Evolutionary conservation across 1,284 basidiomycete genomes (phyloP), one percentile per base, ranked within the genome.

Genomic region (Ganoderma leucocontextum): DNA sequence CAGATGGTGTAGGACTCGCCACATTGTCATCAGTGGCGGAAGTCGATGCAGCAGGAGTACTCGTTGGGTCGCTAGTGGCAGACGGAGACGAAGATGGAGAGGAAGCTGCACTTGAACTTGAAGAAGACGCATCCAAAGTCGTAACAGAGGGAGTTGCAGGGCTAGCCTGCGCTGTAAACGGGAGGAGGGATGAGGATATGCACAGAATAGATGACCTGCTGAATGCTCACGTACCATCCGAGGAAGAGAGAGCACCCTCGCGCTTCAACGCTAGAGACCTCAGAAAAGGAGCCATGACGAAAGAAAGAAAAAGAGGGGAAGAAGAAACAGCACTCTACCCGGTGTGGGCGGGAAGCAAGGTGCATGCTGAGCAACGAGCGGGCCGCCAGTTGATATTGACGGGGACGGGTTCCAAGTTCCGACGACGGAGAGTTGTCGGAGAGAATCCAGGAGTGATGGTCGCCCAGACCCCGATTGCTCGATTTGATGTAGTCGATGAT

Each of bases 181-280:
- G 12, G 38, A 36, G n/a, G 58, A 25, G n/a, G 36, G 2, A 12
- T 41, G 36, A 39, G 58, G 10, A 41, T 13, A 41, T 22, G n/a
- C 6, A 41, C 7, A 9, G 25, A 39, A 22, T 22, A 7, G 10
- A 25, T 29, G 35, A 58, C 19, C 19, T 60, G 22, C 36, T 38
- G 58, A 41, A 39, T 2, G 22, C 25, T 8, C 22, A 60, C 58
- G 58, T 60, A 60, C 58, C 58, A 60, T 36, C 58, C 38, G 58
- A 60, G 5, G 58, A 41, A 39, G 58, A 60, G 38, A 9, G 58
- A 38, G 22, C 10, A 39, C 10, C 58, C 4, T 60, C 58, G 58
- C 58, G 58, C n/a, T 39, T 60, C 39, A 60, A 60, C 22, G 58
- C 58, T n/a, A 13, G n/a, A 60, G 58, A n/a, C 58, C 58, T 60